A percentile compares a stretch with the other conserved stretches of the same genome.
These are phyloP conservation scores for Arthrobotrys sinensis DNA, from an alignment of 2,329 filamentous ascomycete genomes.

Conservation along the genomic window DNA sequence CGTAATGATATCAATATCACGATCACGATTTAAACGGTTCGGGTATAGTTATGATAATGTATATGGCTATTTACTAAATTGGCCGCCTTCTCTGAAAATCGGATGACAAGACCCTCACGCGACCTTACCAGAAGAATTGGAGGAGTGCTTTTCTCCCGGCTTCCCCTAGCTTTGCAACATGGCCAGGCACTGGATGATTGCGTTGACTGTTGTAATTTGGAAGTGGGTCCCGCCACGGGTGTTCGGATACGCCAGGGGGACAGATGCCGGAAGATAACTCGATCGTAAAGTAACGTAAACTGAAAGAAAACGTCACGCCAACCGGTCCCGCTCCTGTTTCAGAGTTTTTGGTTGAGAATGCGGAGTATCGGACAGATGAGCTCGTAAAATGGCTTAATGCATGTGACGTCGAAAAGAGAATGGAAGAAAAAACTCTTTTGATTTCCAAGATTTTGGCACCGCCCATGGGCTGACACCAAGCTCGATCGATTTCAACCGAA, in stretches of 20 bases:
- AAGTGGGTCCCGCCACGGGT: constrained; percentile 46
- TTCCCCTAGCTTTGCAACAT: background rate
- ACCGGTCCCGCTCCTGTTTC: constrained; percentile 30
- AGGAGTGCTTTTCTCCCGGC: background rate
- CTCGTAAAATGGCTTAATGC: constrained; percentile 36
- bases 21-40: background rate
- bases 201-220: constrained; percentile 32
- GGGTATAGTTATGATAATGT: background rate
- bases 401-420: constrained; percentile 29
- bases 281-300: constrained; percentile 21
- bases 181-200: background rate
- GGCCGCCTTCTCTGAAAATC: background rate
- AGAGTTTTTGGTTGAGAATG: constrained; percentile 14
- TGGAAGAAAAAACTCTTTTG: constrained; percentile 8
- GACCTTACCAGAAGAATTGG: constrained; percentile 1
- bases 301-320: constrained; percentile 23
- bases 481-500: constrained; percentile 25
- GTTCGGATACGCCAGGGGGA: constrained; percentile 52
- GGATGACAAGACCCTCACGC: constrained; percentile 9
- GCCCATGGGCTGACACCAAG: background rate
- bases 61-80: background rate
- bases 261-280: constrained; percentile 28
- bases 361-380: constrained; percentile 35
- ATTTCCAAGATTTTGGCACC: constrained; percentile 11
- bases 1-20: background rate